These are phyloP conservation scores for Pichia sp. DNA, from an alignment of 1,139 yeast species.

Conservation along the genomic window DNA sequence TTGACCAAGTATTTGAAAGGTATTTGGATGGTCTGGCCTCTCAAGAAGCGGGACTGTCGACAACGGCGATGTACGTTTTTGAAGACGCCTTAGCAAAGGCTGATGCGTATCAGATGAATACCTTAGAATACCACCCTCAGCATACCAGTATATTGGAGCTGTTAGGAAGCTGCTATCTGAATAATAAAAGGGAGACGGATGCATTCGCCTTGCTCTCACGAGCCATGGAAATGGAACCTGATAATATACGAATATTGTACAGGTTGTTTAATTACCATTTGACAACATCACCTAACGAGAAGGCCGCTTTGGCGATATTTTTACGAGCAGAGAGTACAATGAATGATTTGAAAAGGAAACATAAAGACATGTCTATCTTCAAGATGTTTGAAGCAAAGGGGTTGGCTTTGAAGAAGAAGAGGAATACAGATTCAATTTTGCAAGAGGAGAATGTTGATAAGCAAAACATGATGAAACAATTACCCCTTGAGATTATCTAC, in stretches of 20 bases:
- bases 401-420: neutral
- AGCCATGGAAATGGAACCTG: slow-evolving; percentile 7
- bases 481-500: slow-evolving; percentile 10
- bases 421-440: neutral
- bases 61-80: slow-evolving; percentile 2
- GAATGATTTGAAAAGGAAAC: neutral
- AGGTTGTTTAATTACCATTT: slow-evolving; percentile 1
- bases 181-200: too few relatives aligned
- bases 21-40: neutral
- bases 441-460: neutral
- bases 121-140: too few relatives aligned
- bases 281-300: too few relatives aligned
- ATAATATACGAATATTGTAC: slow-evolving; percentile 3
- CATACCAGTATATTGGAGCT: too few relatives aligned
- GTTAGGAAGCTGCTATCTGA: too few relatives aligned
- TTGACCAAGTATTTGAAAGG: neutral
- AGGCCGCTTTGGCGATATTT: too few relatives aligned
- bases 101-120: neutral
- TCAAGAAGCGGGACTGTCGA: slow-evolving; percentile 5
- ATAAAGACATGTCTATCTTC: neutral
- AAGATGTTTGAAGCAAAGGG: too few relatives aligned
- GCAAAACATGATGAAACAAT: slow-evolving; percentile 7
- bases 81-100: slow-evolving; percentile 2
- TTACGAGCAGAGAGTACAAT: too few relatives aligned
- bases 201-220: too few relatives aligned